Evolutionary conservation across 352 stramenopile species (phyloP).

Genomic region (Globisporangium okanoganense): DNA sequence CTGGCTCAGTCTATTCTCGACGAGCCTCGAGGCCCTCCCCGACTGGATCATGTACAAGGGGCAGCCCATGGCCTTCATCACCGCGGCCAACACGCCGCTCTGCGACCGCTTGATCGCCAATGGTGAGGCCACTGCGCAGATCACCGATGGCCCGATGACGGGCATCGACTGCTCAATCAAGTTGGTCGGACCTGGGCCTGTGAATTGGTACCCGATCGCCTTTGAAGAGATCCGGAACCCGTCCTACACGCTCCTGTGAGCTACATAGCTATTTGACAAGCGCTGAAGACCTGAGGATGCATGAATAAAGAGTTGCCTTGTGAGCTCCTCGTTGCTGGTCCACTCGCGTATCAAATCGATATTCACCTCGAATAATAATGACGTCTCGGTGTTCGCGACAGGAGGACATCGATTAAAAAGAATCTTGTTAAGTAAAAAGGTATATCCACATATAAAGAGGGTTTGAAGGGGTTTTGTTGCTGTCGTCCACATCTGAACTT

Average conservation of each 20-base stretch:
- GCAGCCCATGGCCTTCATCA: not conserved
- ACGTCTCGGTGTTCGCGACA: no score
- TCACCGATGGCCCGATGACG: not conserved
- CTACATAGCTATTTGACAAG: not conserved
- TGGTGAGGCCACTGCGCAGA: not conserved
- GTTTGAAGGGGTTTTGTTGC: no score
- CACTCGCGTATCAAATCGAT: not conserved
- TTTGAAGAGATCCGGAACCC: not conserved
- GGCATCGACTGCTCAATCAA: conserved; percentile 7
- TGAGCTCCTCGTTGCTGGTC: not conserved
- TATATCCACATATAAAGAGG: not conserved
- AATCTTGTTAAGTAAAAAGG: not conserved
- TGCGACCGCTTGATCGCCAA: conserved; percentile 1
- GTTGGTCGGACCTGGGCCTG: not conserved
- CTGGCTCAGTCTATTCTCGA: not conserved
- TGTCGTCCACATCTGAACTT: not conserved
- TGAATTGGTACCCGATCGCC: conserved; percentile 9
- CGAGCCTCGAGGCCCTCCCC: not conserved
- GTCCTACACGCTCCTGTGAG: conserved; percentile 1
- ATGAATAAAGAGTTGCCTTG: not conserved
- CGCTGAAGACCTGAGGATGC: not conserved
- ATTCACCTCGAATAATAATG: not conserved
- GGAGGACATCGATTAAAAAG: no score
- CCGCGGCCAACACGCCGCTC: not conserved
- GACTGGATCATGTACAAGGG: not conserved